Base-by-base conservation (phyloP, 441 rosid species). In the Breynia disticha region DNA sequence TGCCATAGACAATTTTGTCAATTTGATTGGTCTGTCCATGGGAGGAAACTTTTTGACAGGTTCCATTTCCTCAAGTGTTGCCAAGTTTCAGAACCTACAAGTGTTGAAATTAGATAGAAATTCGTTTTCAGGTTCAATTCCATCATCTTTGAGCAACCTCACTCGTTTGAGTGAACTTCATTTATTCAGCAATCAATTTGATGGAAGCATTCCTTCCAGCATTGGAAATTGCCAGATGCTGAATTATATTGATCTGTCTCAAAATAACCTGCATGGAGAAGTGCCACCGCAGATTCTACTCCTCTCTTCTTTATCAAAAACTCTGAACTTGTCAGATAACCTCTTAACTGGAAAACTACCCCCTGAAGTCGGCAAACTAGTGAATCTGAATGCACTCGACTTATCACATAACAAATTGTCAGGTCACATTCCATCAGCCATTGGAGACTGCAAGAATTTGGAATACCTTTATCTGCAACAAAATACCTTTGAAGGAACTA, bases 1-100 rank as follows among this genome's bases (percentile, higher is more conserved):
- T 16, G 68, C 19, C 13, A 48, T 75, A 11, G 28, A 58, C 10
- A 67, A 66, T 19, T 68, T 78, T 1, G 35, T 46, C 37, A 56
- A 28, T 49, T 63, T 77, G n/a, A 59, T 52, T 16, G 1, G 16
- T 14, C 12, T 72, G 45, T 54, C 15, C 7, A 1, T 63, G 13
- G 20, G 49, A 0, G 3, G 15, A 15, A 72, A 72, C 39, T 22
- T 28, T 16, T 16, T 74, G 13, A 47, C 71, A 12, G 79, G 78
- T 7, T 16, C 59, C 19, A 76, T 78, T 55, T 80, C 83, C 12
- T n/a, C 62, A 0, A 57, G 72, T 11, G 15, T 78, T 16, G 76
- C 75, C 0, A 80, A 75, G 11, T 46, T 67, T 32, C 60, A 67
- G 37, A 5, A 20, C 15, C 49, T 73, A 7, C 39, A 48, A 16